Evolutionary conservation across 192 early-diverging fungal species (phyloP), one percentile per base, ranked within the genome.

Genomic region (Pilobolus umbonatus): DNA sequence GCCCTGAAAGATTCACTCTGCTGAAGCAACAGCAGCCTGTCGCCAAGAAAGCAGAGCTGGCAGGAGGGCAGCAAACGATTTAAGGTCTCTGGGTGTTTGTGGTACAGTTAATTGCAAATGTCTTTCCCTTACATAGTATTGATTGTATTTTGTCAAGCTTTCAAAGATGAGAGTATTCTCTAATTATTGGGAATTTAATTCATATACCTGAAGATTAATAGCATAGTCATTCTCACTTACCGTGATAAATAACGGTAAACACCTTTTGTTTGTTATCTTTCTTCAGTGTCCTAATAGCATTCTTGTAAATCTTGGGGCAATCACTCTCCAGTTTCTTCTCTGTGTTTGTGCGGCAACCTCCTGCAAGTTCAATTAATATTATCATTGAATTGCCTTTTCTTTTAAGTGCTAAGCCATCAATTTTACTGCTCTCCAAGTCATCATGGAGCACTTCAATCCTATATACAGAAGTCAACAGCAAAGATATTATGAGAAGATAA

Each of bases 1-100:
- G 26, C 11, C n/a, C 9, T 15, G 8, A 50, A 32, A 50, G 30
- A 32, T 50, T 34, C 28, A 50, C 28, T 31, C 0, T 12, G 15
- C 30, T 34, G 19, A 51, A 51, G 29, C 28, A 51, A 34, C 3
- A 1, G 15, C 29, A 8, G 17, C 48, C 26, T 51, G 48, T 4
- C 48, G 26, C 14, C 48, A 50, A 32, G 48, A 50, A 34, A 50
- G 48, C 30, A 51, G 5, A 51, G 49, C n/a, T 31, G 49, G 49
- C 0, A 51, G n/a, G 49, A 22, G 49, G 15, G 30, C 30, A 34
- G 29, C n/a, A 34, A 51, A 19, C 30, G 19, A 22, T 9, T 34
- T 51, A n/a, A 31, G 17, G 6, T 32, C 1, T 51, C 49, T 19
- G 29, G 19, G 7, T 3, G 1, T 34, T 32, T 30, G 48, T 15